phyloP scores from a whole-genome alignment of 768 basidiomycete genomes.

The Agaricus sinodeliciosus region DNA sequence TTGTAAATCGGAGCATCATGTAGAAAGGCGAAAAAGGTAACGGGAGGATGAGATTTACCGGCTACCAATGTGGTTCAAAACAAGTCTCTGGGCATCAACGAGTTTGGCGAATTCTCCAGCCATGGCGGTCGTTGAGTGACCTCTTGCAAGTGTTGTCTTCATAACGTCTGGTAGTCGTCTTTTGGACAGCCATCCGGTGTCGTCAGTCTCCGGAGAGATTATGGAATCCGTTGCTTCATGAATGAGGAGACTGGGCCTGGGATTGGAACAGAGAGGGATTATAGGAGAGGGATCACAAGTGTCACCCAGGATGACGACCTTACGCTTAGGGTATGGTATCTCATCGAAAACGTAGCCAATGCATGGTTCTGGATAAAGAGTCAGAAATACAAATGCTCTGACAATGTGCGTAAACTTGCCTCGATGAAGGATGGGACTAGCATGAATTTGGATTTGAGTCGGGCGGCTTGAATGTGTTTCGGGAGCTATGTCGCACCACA shows the following conservation, averaged over 20 bases:
- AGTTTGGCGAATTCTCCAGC: slow-evolving; percentile 69
- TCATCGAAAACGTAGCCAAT: slow-evolving; percentile 75
- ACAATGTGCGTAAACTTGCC: slow-evolving; percentile 33
- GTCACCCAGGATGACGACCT: slow-evolving; percentile 74
- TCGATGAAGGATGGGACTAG: slow-evolving; percentile 72
- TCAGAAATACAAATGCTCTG: slow-evolving; percentile 2
- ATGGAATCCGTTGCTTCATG: slow-evolving; percentile 81
- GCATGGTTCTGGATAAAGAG: slow-evolving; percentile 50
- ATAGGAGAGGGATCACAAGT: slow-evolving; percentile 60
- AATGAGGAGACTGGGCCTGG: slow-evolving; percentile 61
- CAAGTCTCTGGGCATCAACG: slow-evolving; percentile 52
- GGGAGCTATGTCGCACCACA: slow-evolving; percentile 54
- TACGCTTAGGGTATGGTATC: slow-evolving; percentile 39
- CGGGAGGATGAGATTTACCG: slow-evolving; percentile 32
- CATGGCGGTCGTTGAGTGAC: slow-evolving; percentile 76
- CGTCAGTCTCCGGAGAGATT: slow-evolving; percentile 51
- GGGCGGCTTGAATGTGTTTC: slow-evolving; percentile 27
- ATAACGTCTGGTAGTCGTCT: slow-evolving; percentile 34
- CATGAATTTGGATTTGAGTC: slow-evolving; percentile 51
- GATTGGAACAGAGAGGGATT: slow-evolving; percentile 44
- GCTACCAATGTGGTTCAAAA: slow-evolving; percentile 74
- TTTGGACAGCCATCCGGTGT: slow-evolving; percentile 28
- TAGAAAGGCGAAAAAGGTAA: background rate
- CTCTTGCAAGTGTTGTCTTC: slow-evolving; percentile 51
- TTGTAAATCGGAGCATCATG: background rate